Percentiles rank a stretch among this genome's conserved stretches.
Conservation (phyloP, 441 rosid genomes). For the Omphalea diandra region DNA sequence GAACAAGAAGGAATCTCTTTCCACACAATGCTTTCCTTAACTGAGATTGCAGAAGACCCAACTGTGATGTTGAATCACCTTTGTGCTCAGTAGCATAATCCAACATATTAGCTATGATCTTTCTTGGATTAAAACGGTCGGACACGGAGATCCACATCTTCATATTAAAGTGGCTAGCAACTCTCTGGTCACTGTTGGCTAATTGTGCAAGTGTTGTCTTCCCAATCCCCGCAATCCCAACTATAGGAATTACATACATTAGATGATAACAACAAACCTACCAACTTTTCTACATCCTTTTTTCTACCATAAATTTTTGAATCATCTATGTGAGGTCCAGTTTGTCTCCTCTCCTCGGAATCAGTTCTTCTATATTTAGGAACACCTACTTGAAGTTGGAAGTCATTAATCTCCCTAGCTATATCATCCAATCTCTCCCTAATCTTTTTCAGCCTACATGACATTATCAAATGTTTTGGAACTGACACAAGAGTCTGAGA, state of each 20-base stretch:
- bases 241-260: constrained; percentile 11
- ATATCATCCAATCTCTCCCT: constrained; percentile 6
- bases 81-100: not conserved
- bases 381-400: not conserved
- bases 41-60: not conserved
- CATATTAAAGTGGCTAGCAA: constrained; percentile 18
- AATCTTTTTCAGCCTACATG: not conserved
- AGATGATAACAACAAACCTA: constrained; percentile 14
- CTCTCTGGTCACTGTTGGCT: constrained; percentile 16
- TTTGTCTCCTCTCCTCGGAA: constrained; percentile 4
- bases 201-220: constrained; percentile 33
- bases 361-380: not conserved
- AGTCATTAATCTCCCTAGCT: not conserved
- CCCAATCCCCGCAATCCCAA: constrained; percentile 32
- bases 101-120: constrained; percentile 4
- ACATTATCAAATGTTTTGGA: not conserved
- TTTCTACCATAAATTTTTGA: constrained; percentile 20
- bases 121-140: constrained; percentile 18
- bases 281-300: constrained; percentile 18
- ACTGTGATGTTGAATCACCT: not conserved
- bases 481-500: constrained; percentile 6
- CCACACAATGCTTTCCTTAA: no score
- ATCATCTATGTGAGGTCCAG: constrained; percentile 11
- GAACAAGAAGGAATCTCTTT: no score
- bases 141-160: constrained; percentile 30